Evolutionary conservation across 2,329 filamentous ascomycete species (phyloP), one percentile per base, ranked within the genome.

Genomic region (Thielaviopsis punctulata): DNA sequence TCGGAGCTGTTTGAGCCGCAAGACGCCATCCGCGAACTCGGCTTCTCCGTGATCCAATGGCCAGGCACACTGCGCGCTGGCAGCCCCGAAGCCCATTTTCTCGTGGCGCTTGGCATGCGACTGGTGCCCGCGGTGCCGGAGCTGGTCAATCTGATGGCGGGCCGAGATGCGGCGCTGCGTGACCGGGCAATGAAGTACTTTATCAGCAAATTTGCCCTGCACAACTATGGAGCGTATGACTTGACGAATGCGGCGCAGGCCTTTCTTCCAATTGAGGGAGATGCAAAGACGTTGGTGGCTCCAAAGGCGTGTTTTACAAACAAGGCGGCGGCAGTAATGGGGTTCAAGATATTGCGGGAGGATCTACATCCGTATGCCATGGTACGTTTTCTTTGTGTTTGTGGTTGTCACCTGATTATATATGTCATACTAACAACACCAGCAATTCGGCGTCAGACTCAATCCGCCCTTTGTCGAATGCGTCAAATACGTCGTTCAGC

Each of bases 271-370:
- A 67, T 93, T 1, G 75, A 89, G 58, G 80, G 79, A 15, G 74
- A 76, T n/a, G 68, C 72, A 3, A 73, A 78, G 52, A 69, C 71
- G 36, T 70, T 95, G 24, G 84, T 87, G 1, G 68, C 74, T 1
- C 89, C 90, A 0, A 77, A 75, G 1, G 76, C 80, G 54, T 95
- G 89, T 61, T 98, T 86, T 62, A 87, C 81, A 1, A 90, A 96
- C 58, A 77, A 82, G 39, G 76, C 76, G 43, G 85, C 86, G 21
- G 73, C 82, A 1, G 71, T 93, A 4, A 73, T 98, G 50, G 86
- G 86, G 0, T 96, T 94, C 60, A 73, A 80, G 23, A 82, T 95
- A 18, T 68, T 98, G 30, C 75, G 78, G 56, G 75, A 69, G 47
- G 85, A 92, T 57, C 72, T 96, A n/a, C 81, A 85, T 55, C 68